These are phyloP conservation scores for Solanum medicagineum DNA, from an alignment of 257 asterid genomes.

Conservation along the genomic window DNA sequence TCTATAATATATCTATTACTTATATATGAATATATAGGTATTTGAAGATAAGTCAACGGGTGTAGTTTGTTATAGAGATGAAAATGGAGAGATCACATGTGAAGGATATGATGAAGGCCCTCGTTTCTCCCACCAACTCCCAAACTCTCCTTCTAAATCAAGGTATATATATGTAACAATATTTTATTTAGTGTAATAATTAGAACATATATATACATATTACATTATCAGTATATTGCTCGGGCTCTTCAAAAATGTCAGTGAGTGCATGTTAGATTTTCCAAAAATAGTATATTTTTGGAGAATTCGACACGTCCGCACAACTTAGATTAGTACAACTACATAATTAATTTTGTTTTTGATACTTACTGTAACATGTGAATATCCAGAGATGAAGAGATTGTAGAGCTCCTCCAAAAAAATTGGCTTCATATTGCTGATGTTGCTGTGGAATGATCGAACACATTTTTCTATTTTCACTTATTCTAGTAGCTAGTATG, in stretches of 20 bases:
- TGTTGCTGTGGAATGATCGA: neutral
- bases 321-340: neutral
- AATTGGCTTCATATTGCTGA: neutral
- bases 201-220: neutral
- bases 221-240: neutral
- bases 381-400: neutral
- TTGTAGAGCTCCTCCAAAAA: neutral
- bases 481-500: neutral
- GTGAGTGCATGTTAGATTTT: no score
- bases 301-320: no score
- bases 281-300: no score
- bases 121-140: neutral
- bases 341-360: neutral
- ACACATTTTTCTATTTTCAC: neutral
- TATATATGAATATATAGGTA: neutral
- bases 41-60: conserved; percentile 15
- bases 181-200: neutral
- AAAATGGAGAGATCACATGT: conserved; percentile 12
- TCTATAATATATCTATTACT: neutral
- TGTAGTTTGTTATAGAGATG: conserved; percentile 15
- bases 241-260: no score
- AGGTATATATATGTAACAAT: neutral
- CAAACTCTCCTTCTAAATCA: neutral
- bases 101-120: conserved; percentile 24
- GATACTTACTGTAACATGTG: neutral